These are phyloP conservation scores for Verbascum thapsus DNA, from an alignment of 257 asterid genomes.

Conservation along the genomic window DNA sequence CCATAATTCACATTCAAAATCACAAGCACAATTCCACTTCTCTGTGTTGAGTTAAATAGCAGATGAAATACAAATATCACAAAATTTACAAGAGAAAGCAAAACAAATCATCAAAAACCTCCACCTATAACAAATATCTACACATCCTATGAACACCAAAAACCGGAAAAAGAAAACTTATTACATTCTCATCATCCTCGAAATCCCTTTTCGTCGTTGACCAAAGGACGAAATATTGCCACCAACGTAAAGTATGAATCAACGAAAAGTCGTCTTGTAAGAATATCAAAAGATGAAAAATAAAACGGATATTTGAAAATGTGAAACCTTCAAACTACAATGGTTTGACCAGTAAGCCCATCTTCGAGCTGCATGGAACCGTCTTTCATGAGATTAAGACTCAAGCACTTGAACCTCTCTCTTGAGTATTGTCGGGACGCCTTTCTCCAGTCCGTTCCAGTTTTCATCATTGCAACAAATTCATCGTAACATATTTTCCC, in stretches of 20 bases:
- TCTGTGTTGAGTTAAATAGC: neutral
- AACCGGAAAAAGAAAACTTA: conserved; percentile 10
- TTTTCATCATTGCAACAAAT: conserved; percentile 91
- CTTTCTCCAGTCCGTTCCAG: conserved; percentile 95
- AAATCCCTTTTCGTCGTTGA: conserved; percentile 6
- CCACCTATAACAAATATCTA: conserved; percentile 20
- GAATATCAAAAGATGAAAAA: conserved; percentile 8
- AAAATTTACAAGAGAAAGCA: conserved; percentile 28
- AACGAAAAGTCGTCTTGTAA: neutral
- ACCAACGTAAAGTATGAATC: neutral
- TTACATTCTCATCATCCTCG: conserved; percentile 14
- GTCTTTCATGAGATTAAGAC: conserved; percentile 84
- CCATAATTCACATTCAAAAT: conserved; percentile 6
- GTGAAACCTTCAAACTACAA: conserved; percentile 45
- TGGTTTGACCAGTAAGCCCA: conserved; percentile 72
- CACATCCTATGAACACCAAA: conserved; percentile 31
- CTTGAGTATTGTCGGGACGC: conserved; percentile 90
- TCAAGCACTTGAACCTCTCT: conserved; percentile 88
- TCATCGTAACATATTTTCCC: conserved; percentile 78
- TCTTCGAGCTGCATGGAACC: conserved; percentile 87
- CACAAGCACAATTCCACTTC: conserved; percentile 8
- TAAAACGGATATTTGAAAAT: conserved; percentile 10
- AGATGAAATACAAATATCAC: conserved; percentile 17
- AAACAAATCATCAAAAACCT: conserved; percentile 22
- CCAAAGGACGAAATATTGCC: conserved; percentile 8